Base-by-base conservation (phyloP, 805 yeast genomes). In the Kuraishia floccosa region DNA sequence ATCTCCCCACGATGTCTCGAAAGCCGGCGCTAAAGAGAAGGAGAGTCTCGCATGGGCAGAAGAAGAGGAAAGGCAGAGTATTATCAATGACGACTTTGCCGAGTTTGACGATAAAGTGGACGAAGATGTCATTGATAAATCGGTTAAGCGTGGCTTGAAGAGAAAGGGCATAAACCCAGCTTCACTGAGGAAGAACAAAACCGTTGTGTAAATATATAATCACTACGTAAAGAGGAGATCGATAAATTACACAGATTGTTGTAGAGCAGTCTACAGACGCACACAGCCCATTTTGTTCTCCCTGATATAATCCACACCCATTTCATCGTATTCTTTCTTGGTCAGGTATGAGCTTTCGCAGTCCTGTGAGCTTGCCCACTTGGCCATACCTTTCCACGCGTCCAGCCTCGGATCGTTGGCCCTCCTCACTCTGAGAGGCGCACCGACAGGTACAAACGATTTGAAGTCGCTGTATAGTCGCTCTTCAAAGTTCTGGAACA, bases 341-440 rank as follows among this genome's bases (percentile, higher is more conserved):
- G 91, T 67, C 16, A 89, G 60, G 35, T 65, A 72, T 7, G 71
- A 57, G 2, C 55, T 41, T 17, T 59, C 43, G 2, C 49, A 52
- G 12, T 63, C 72, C 1, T 54, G 63, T 15, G 67, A 61, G 3
- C 44, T 43, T 5, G 87, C 60, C 82, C 94, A 83, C 44, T 69
- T 68, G 9, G 83, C 76, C 94, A 91, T 86, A 18, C 98, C 98
- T 44, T 64, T 76, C 97, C 98, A 91, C 1, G 96, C 72, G 52
- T 89, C 98, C 19, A 70, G 46, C 1, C 70, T 41, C 2, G 95
- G 89, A 49, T 83, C 75, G 2, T 52, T 40, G 0, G 95, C 91
- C 12, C 55, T 47, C 33, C 78, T 58, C 1, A 87, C 79, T 4
- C 62, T 55, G 22, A 87, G 54, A 1, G 71, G 66, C 0, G 80